These are phyloP conservation scores for Sordariomycetes sp. DNA, from an alignment of 2,329 filamentous ascomycete genomes.

Conservation along the genomic window DNA sequence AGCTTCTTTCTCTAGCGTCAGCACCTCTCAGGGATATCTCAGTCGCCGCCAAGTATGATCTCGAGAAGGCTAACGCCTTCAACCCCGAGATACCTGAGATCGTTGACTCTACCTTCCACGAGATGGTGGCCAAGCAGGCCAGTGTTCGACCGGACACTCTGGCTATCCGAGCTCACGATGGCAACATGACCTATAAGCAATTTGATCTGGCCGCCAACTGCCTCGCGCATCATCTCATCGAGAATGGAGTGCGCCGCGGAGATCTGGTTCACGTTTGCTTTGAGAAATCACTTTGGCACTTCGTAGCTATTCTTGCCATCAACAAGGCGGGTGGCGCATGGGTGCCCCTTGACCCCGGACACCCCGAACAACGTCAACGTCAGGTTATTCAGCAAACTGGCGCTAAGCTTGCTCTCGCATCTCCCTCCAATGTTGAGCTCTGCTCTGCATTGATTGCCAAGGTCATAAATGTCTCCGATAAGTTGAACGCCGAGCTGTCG, in stretches of 20 bases:
- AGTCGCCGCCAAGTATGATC: background rate
- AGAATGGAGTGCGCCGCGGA: background rate
- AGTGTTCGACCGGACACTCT: background rate
- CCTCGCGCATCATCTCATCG: constrained; percentile 9
- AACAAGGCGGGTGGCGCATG: constrained; percentile 18
- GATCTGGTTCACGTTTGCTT: constrained; percentile 14
- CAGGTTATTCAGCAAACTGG: constrained; percentile 4
- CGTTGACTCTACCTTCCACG: constrained; percentile 2
- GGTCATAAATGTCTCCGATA: background rate
- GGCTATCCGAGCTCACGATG: constrained; percentile 1
- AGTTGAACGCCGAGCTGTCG: background rate
- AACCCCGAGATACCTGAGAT: background rate
- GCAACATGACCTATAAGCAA: constrained; percentile 10
- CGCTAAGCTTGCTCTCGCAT: constrained; percentile 6
- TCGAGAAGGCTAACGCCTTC: constrained; percentile 22
- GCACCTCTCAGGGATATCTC: background rate
- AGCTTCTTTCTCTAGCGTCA: background rate
- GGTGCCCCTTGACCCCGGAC: constrained; percentile 13
- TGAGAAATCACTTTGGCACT: constrained; percentile 16
- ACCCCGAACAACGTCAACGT: constrained; percentile 5
- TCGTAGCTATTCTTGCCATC: constrained; percentile 14
- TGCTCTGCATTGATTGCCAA: background rate
- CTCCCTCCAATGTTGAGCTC: background rate
- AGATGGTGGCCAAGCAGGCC: constrained; percentile 5
- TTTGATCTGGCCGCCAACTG: constrained; percentile 10